Evolutionary conservation across 2,329 filamentous ascomycete genomes (phyloP).

Genomic region (Leptographium wingfieldii): DNA sequence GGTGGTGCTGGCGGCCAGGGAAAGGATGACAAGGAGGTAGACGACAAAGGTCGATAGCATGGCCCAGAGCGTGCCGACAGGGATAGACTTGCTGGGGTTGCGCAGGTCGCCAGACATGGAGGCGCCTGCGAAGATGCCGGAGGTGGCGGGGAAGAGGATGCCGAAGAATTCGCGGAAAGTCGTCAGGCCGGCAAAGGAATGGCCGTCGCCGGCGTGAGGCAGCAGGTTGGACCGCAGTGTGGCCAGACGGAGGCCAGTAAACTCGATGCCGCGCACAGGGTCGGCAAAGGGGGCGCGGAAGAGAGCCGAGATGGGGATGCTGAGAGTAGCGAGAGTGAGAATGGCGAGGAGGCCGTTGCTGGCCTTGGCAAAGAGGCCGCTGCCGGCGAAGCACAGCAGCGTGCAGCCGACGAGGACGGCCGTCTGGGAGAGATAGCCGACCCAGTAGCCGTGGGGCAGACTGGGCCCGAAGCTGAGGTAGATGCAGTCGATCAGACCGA

Average conservation of each 20-base stretch:
- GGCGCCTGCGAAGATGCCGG: slow-evolving; percentile 56
- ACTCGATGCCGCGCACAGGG: slow-evolving; percentile 50
- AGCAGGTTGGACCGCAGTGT: slow-evolving; percentile 65
- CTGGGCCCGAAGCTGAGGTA: slow-evolving; percentile 58
- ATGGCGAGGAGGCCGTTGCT: slow-evolving; percentile 65
- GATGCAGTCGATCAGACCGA: slow-evolving; percentile 74
- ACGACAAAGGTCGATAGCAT: slow-evolving; percentile 62
- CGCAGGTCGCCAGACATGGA: slow-evolving; percentile 83
- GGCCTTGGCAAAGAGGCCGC: slow-evolving; percentile 65
- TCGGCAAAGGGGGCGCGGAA: slow-evolving; percentile 56
- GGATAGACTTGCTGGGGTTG: slow-evolving; percentile 73
- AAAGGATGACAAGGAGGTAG: slow-evolving; percentile 65
- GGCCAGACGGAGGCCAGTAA: slow-evolving; percentile 60
- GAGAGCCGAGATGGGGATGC: slow-evolving; percentile 69
- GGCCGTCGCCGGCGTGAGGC: slow-evolving; percentile 49
- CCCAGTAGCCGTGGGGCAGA: slow-evolving; percentile 63
- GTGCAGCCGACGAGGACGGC: slow-evolving; percentile 60
- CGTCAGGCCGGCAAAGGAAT: slow-evolving; percentile 47
- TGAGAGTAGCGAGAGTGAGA: slow-evolving; percentile 60
- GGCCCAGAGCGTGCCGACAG: slow-evolving; percentile 69
- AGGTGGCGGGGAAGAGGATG: slow-evolving; percentile 66
- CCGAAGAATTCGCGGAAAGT: slow-evolving; percentile 77
- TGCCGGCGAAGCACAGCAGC: slow-evolving; percentile 64
- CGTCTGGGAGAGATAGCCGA: slow-evolving; percentile 63
- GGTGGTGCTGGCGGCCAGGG: slow-evolving; percentile 65